Evolutionary conservation across 495 filamentous ascomycete species (phyloP).

Genomic region (Penicillium angulare): DNA sequence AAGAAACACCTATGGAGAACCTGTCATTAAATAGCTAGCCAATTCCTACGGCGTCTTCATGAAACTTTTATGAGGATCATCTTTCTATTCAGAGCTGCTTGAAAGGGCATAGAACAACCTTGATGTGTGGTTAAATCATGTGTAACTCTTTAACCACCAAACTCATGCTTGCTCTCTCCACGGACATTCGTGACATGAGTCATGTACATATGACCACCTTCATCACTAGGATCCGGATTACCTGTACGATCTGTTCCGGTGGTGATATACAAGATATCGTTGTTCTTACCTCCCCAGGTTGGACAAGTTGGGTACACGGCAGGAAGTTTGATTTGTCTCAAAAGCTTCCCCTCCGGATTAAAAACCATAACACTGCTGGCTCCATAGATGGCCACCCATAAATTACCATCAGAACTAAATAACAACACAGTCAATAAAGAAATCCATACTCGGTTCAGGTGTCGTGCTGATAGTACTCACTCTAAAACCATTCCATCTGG

Average conservation of each 20-base stretch:
- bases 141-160: constrained; percentile 8
- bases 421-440: too few relatives aligned
- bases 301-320: constrained; percentile 16
- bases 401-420: constrained; percentile 17
- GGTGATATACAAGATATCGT: constrained; percentile 11
- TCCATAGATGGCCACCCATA: constrained; percentile 20
- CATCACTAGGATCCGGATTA: constrained; percentile 12
- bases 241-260: constrained; percentile 10
- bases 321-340: constrained; percentile 16
- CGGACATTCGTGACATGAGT: constrained; percentile 1
- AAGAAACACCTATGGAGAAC: too few relatives aligned
- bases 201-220: constrained; percentile 22
- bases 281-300: constrained; percentile 13
- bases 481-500: constrained; percentile 31
- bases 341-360: constrained; percentile 9
- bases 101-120: too few relatives aligned
- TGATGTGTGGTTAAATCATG: too few relatives aligned
- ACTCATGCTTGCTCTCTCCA: constrained; percentile 20
- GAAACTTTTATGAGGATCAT: too few relatives aligned
- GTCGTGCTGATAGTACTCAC: constrained; percentile 2
- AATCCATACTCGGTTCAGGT: too few relatives aligned
- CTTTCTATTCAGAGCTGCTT: too few relatives aligned
- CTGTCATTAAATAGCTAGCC: too few relatives aligned
- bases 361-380: constrained; percentile 17
- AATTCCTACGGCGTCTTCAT: too few relatives aligned